These are phyloP conservation scores for Trichoderma gracile DNA, from an alignment of 2,329 filamentous ascomycete genomes.

Conservation along the genomic window DNA sequence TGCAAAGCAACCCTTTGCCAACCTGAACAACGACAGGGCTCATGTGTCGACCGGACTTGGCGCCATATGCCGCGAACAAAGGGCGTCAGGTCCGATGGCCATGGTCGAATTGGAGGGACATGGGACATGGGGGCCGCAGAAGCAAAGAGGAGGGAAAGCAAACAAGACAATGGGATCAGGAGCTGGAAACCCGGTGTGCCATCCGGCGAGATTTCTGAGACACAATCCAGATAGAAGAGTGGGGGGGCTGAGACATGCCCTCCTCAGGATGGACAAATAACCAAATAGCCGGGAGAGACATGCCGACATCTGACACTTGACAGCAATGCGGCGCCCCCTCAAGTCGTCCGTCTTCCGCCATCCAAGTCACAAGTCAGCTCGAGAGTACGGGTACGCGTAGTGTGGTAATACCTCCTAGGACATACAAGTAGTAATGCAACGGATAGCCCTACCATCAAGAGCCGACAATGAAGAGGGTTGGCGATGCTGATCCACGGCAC, in stretches of 20 bases:
- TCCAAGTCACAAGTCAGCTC: background rate
- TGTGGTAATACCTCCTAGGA: no score
- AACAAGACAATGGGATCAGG: background rate
- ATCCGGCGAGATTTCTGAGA: background rate
- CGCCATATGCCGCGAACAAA: background rate
- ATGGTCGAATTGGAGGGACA: background rate
- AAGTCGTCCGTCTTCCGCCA: background rate
- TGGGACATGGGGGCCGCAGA: background rate
- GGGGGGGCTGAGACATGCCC: constrained; percentile 8
- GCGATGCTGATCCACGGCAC: no score
- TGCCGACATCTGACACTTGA: background rate
- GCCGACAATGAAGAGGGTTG: background rate
- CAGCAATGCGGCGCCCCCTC: background rate
- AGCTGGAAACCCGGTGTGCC: background rate
- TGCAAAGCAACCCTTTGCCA: background rate
- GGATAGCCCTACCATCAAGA: background rate
- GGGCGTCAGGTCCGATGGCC: background rate
- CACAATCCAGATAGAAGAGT: background rate
- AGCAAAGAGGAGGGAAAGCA: background rate
- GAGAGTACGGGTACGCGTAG: no score
- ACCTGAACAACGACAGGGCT: background rate
- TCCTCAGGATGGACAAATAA: background rate
- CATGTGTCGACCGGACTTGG: background rate
- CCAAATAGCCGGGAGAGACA: constrained; percentile 13
- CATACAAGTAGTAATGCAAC: no score